These are phyloP conservation scores for Violaceomyces palustris DNA, from an alignment of 1,284 basidiomycete genomes.

Conservation along the genomic window DNA sequence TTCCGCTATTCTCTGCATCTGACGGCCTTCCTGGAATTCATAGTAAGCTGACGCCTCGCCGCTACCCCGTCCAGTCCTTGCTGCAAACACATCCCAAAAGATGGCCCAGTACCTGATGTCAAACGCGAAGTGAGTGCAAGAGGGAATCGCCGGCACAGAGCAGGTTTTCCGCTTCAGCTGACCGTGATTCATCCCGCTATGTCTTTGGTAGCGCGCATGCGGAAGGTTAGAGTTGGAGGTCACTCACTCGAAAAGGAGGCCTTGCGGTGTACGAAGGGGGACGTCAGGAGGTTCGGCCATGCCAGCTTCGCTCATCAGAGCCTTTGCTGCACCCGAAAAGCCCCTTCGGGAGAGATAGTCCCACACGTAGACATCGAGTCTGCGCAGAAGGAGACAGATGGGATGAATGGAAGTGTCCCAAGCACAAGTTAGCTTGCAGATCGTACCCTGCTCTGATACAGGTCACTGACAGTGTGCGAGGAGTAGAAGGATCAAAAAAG, in stretches of 20 bases:
- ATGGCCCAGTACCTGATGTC: slow-evolving; percentile 44
- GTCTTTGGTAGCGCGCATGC: too few species aligned
- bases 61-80: slow-evolving; percentile 38
- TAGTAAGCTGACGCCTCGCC: slow-evolving; percentile 38
- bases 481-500: not conserved
- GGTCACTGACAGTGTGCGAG: too few species aligned
- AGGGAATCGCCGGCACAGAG: not conserved
- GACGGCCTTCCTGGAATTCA: slow-evolving; percentile 41
- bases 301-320: slow-evolving; percentile 41
- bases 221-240: too few species aligned
- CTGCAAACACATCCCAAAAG: slow-evolving; percentile 51
- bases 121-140: not conserved
- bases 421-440: not conserved
- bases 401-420: not conserved
- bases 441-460: too few species aligned
- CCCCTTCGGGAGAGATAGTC: slow-evolving; percentile 49
- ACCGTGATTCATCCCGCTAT: too few species aligned
- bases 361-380: slow-evolving; percentile 51
- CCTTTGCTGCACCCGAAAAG: slow-evolving; percentile 37
- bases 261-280: slow-evolving; percentile 43
- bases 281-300: slow-evolving; percentile 47
- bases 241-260: slow-evolving; percentile 46
- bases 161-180: not conserved
- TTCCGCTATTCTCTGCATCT: slow-evolving; percentile 29
- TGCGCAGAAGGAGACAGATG: slow-evolving; percentile 4